Evolutionary conservation across 345 rosid genomes (phyloP), one percentile per base, ranked within the genome.

Genomic region (Pistacia atlantica): DNA sequence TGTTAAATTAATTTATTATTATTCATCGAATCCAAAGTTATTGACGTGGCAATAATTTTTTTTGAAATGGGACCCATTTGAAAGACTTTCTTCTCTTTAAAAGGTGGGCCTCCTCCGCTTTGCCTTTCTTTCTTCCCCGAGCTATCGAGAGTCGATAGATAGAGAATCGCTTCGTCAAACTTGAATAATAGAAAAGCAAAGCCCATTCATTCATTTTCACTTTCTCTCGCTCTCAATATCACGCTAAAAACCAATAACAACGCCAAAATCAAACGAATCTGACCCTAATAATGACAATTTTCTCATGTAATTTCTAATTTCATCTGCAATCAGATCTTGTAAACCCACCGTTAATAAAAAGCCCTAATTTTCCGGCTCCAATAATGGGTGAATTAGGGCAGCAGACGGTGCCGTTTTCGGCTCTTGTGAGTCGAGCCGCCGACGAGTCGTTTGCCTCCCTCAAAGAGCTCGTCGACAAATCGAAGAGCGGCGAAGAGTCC

Each of bases 301-400:
- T 20, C 17, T 45, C 45, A 52, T 69, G 60, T 31, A 48, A 52
- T 28, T 17, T 14, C 18, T 54, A 16, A 51, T 8, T 22, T 67
- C 38, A 22, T 55, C 2, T 10, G 38, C 18, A 8, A 6, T 42
- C 57, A 13, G 71, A 67, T 67, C 71, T 67, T 48, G 46, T 5
- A 42, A 42, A 42, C 9, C 46, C 46, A 7, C 46, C 46, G 46
- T 42, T 42, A 25, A 28, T 9, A 4, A 33, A 28, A 61, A 73
- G 22, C 66, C 67, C 58, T 73, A 61, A 72, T 73, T 59, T 37
- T 31, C 51, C 18, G 22, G 71, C 65, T 59, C 49, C 52, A 33
- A 75, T 81, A 74, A 85, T 82, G 88, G 94, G 90, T 89, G 98
- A 91, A 78, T 75, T 92, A 77, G 98, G 98, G 94, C 92, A 94